These are phyloP conservation scores for Isoetes taiwanensis DNA, from an alignment of 75 land plant species.

Conservation along the genomic window DNA sequence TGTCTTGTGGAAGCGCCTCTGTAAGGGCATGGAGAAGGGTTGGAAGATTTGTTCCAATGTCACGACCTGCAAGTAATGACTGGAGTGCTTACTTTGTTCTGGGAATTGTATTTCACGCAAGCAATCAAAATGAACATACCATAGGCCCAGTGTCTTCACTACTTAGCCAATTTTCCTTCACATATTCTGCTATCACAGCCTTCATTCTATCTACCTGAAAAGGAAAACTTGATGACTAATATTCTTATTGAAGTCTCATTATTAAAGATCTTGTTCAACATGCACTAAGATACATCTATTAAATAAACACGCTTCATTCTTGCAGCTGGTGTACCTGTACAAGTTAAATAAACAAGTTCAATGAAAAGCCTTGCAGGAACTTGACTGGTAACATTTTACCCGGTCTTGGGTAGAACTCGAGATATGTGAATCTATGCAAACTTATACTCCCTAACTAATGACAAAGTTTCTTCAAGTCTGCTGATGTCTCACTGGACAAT, in stretches of 20 bases:
- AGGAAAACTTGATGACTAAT: too few relatives aligned
- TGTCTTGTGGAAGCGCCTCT: slow-evolving; percentile 75
- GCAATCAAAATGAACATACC: too few relatives aligned
- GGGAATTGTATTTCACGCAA: too few relatives aligned
- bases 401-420: slow-evolving; percentile 94
- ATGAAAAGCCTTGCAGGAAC: too few relatives aligned
- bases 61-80: slow-evolving; percentile 85
- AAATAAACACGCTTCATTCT: slow-evolving; percentile 96
- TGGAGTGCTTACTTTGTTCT: too few relatives aligned
- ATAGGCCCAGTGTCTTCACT: slow-evolving; percentile 99
- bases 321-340: slow-evolving; percentile 87
- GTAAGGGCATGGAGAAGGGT: slow-evolving; percentile 58
- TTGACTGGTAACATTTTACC: slow-evolving; percentile 32
- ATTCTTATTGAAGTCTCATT: too few relatives aligned
- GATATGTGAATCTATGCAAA: slow-evolving; percentile 92
- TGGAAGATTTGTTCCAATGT: slow-evolving; percentile 80
- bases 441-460: slow-evolving; percentile 59
- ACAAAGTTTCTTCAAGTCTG: slow-evolving; percentile 65
- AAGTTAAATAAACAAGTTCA: background rate
- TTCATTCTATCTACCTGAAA: slow-evolving; percentile 82
- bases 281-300: too few relatives aligned
- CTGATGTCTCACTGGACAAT: slow-evolving; percentile 72
- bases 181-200: slow-evolving; percentile 70
- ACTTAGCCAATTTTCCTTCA: slow-evolving; percentile 91
- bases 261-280: too few relatives aligned